Evolutionary conservation across 257 asterid genomes (phyloP).

Genomic region (Nicotiana benthamiana): DNA sequence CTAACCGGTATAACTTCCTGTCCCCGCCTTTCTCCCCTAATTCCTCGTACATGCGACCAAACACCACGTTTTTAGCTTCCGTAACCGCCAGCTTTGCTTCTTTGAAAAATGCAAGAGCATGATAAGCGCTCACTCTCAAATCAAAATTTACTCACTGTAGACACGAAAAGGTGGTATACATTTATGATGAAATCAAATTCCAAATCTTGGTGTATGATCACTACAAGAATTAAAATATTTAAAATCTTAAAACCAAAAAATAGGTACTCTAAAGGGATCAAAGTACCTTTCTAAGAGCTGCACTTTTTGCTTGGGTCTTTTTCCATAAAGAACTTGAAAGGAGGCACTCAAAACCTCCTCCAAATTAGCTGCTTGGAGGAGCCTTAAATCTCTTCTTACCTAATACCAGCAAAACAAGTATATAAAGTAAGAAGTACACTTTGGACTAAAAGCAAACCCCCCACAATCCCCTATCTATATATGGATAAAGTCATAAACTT

Average conservation of each 20-base stretch:
- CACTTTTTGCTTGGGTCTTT: conserved; percentile 79
- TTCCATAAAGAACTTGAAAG: conserved; percentile 59
- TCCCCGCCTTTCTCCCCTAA: too few species aligned
- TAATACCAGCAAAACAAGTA: conserved; percentile 12
- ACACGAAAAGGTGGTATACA: neutral
- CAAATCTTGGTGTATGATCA: neutral
- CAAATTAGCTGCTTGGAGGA: conserved; percentile 54
- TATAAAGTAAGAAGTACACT: neutral
- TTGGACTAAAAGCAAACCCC: neutral
- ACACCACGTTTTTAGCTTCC: too few species aligned
- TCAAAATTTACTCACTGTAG: neutral
- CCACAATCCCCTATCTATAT: neutral
- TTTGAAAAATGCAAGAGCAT: neutral
- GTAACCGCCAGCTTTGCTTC: too few species aligned
- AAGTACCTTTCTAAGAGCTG: conserved; percentile 73
- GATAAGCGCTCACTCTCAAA: neutral
- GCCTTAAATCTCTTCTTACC: conserved; percentile 87
- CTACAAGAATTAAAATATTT: neutral
- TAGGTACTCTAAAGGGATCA: neutral
- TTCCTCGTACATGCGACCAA: too few species aligned
- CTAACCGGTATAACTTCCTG: too few species aligned
- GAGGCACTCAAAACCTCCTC: conserved; percentile 63
- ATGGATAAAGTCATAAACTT: neutral
- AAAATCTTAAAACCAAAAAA: neutral
- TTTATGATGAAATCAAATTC: neutral